Percentiles rank a stretch among this genome's conserved stretches.
phyloP scores from a whole-genome alignment of 2,329 filamentous ascomycete species.

The Albophoma yamanashiensis region DNA sequence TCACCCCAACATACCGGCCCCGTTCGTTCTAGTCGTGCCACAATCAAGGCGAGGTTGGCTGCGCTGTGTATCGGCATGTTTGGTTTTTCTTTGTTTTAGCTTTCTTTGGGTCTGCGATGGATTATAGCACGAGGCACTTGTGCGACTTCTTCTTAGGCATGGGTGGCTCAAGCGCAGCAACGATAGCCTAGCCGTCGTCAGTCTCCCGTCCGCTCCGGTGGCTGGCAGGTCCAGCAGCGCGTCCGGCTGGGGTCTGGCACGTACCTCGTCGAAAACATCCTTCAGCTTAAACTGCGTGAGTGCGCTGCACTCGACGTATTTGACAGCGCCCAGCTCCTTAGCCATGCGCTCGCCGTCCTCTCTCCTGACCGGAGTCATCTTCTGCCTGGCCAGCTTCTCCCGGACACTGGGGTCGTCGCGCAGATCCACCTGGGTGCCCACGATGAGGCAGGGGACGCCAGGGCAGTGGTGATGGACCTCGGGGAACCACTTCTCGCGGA shows the following conservation, averaged over 20 bases:
- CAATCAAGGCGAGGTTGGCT: conserved; percentile 1
- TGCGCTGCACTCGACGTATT: conserved; percentile 98
- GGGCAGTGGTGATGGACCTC: conserved; percentile 98
- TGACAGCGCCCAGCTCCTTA: conserved; percentile 92
- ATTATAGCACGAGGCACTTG: conserved; percentile 60
- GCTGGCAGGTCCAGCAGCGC: not conserved
- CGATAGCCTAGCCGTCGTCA: conserved; percentile 62
- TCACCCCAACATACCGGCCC: conserved; percentile 2
- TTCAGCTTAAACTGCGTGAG: conserved; percentile 98
- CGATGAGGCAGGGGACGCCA: conserved; percentile 93
- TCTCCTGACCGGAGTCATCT: conserved; percentile 85
- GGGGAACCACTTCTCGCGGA: conserved; percentile 97
- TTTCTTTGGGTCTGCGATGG: not conserved
- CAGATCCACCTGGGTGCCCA: conserved; percentile 95
- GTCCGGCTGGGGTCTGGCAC: conserved; percentile 10
- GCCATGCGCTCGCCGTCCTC: conserved; percentile 95
- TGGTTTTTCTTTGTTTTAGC: not conserved
- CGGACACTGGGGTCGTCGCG: conserved; percentile 77
- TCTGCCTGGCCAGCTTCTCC: conserved; percentile 90
- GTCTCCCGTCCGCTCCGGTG: not conserved
- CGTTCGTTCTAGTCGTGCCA: conserved; percentile 4
- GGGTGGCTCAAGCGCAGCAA: conserved; percentile 85
- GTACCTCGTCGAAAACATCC: conserved; percentile 97
- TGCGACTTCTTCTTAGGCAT: conserved; percentile 66
- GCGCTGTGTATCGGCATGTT: conserved; percentile 3